Evolutionary conservation across 176 grass and related monocot species (phyloP).

Genomic region (Triticum urartu): DNA sequence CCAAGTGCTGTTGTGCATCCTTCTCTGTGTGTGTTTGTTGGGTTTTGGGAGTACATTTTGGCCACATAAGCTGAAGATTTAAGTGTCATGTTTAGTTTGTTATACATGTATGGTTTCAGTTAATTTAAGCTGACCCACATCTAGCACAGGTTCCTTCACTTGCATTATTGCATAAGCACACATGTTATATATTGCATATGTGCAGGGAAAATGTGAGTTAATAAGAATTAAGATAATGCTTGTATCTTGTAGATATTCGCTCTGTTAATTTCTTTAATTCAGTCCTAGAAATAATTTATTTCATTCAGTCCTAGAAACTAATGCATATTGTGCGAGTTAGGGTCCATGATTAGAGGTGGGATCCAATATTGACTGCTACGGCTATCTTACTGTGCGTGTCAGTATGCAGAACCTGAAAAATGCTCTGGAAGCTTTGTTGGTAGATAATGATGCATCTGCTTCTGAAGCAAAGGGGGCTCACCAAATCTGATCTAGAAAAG

Average conservation of each 20-base stretch:
- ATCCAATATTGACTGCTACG: background rate
- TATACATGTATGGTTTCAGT: no score
- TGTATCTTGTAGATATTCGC: background rate
- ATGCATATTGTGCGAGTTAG: slow-evolving; percentile 59
- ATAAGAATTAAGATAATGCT: background rate
- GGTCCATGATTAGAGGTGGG: slow-evolving; percentile 11
- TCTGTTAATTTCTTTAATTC: slow-evolving; percentile 34
- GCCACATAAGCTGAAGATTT: no score
- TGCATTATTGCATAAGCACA: background rate
- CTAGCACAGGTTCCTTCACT: slow-evolving; percentile 2
- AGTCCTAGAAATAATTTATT: no score
- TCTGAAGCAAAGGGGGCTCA: no score
- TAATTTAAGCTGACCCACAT: no score
- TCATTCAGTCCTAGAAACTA: slow-evolving; percentile 54
- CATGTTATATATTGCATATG: background rate
- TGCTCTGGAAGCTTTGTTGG: slow-evolving; percentile 9
- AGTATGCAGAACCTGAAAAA: slow-evolving; percentile 40
- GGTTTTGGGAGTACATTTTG: no score
- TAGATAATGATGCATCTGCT: slow-evolving; percentile 20
- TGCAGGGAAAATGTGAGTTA: background rate
- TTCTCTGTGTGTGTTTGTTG: no score
- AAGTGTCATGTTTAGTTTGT: no score
- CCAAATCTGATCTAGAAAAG: no score
- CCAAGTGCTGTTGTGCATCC: background rate
- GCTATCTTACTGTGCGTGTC: slow-evolving; percentile 72